Percentiles rank a stretch among this genome's conserved stretches.
Evolutionary conservation across 441 rosid species (phyloP).

Genomic region (Raphanus hybrid): DNA sequence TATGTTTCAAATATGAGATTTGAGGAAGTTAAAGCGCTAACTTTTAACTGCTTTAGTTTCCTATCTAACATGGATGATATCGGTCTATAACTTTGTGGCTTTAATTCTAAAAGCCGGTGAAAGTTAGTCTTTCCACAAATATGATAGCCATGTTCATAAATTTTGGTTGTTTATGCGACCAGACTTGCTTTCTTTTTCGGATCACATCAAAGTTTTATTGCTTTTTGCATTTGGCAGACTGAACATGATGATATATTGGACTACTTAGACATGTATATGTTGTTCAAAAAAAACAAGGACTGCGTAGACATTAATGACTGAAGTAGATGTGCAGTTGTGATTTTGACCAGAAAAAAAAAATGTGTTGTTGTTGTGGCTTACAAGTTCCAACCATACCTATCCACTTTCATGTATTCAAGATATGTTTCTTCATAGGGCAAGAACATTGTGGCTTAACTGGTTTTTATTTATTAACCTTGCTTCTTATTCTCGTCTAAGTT

Average conservation of each 20-base stretch:
- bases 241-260: background rate
- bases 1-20: background rate
- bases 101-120: background rate
- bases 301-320: conserved; percentile 17
- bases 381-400: background rate
- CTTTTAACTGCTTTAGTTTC: background rate
- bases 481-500: no score
- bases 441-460: background rate
- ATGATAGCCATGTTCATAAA: background rate
- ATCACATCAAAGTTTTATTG: no score
- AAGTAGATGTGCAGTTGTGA: no score
- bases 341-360: no score
- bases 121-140: background rate
- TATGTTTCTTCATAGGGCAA: background rate
- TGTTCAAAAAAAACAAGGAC: no score
- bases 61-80: background rate
- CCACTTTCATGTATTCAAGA: background rate
- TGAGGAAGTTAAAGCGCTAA: background rate
- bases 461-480: background rate
- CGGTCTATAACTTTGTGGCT: background rate
- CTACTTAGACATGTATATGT: conserved; percentile 7
- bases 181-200: no score
- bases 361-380: background rate
- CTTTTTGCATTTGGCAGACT: background rate
- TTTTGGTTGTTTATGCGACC: background rate